A percentile compares a stretch with the other conserved stretches of the same genome.
These are phyloP conservation scores for Psilocybe azurescens DNA, from an alignment of 768 basidiomycete species.

Conservation along the genomic window DNA sequence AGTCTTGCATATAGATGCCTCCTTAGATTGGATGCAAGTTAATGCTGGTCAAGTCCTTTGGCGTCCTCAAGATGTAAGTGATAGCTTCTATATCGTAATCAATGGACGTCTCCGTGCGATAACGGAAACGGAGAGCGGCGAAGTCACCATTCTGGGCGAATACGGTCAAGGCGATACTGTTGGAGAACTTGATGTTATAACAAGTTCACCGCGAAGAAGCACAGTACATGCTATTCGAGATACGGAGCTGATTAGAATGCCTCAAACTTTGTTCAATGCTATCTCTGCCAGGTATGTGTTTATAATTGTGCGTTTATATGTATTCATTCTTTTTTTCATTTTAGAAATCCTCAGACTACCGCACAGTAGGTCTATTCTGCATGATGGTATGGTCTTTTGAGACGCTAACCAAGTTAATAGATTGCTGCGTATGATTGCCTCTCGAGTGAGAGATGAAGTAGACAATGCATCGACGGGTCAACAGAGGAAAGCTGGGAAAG, in stretches of 20 bases:
- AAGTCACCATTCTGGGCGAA: conserved; percentile 85
- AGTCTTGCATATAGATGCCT: conserved; percentile 97
- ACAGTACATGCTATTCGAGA: conserved; percentile 98
- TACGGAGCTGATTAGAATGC: conserved; percentile 96
- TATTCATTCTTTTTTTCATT: conserved; percentile 3
- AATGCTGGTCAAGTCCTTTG: conserved; percentile 95
- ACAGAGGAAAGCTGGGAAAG: conserved; percentile 48
- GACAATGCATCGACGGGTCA: conserved; percentile 57
- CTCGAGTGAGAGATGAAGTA: conserved; percentile 85
- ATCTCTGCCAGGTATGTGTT: conserved; percentile 78
- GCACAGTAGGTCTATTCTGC: conserved; percentile 61
- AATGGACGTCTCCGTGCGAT: conserved; percentile 95
- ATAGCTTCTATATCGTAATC: conserved; percentile 98
- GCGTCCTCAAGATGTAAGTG: conserved; percentile 87
- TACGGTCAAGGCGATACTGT: conserved; percentile 98
- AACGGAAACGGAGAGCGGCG: conserved; percentile 76
- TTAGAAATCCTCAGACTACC: conserved; percentile 83
- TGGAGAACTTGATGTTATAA: conserved; percentile 97
- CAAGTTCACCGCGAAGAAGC: conserved; percentile 81
- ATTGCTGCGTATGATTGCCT: conserved; percentile 88
- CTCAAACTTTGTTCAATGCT: conserved; percentile 96
- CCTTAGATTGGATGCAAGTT: conserved; percentile 98
- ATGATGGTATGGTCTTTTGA: conserved; percentile 22
- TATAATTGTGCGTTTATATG: neutral
- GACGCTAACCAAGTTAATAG: conserved; percentile 37